These are phyloP conservation scores for Chlamydomonas sphaeroides DNA, from an alignment of 139 green algal genomes.

Conservation along the genomic window DNA sequence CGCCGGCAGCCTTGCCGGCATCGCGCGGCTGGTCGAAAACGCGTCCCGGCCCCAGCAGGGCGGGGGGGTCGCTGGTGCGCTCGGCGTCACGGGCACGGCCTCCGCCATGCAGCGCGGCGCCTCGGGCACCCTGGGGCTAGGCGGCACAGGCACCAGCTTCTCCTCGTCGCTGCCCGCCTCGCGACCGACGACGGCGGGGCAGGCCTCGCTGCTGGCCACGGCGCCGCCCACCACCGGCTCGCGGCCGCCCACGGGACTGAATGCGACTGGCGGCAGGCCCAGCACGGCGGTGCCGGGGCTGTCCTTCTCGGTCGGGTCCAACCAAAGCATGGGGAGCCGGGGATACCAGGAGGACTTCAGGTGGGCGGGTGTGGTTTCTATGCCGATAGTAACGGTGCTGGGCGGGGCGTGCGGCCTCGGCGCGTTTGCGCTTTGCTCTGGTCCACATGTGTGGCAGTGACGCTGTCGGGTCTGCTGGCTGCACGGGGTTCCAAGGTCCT, in stretches of 20 bases:
- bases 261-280: not conserved
- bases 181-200: not conserved
- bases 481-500: too few species aligned
- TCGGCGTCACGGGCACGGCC: too few species aligned
- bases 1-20: not conserved
- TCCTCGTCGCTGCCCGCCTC: not conserved
- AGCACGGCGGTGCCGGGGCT: constrained; percentile 1
- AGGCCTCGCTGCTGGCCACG: not conserved
- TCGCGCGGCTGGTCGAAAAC: not conserved
- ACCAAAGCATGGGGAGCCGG: constrained; percentile 12
- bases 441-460: too few species aligned
- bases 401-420: too few species aligned
- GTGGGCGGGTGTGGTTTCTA: too few species aligned
- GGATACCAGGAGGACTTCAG: constrained; percentile 39
- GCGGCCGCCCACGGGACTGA: not conserved
- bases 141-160: not conserved
- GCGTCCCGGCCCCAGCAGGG: too few species aligned
- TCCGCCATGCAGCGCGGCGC: too few species aligned
- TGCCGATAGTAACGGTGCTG: too few species aligned
- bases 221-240: not conserved
- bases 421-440: too few species aligned
- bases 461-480: too few species aligned
- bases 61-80: too few species aligned
- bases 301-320: constrained; percentile 4
- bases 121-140: not conserved